Conservation (phyloP, 768 basidiomycete species). For the Boletales sp. region DNA sequence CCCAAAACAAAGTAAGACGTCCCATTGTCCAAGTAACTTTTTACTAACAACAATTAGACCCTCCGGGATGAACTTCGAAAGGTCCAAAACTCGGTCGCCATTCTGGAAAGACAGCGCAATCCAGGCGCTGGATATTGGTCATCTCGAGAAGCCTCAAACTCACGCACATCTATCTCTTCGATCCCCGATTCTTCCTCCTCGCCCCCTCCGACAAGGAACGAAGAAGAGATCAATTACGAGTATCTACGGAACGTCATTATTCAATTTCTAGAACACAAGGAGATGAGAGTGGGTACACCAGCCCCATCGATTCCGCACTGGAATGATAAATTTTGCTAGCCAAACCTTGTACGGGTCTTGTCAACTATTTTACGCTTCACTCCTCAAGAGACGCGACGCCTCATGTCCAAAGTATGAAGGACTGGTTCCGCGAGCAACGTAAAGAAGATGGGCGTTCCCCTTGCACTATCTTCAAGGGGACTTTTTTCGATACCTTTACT, state of each 20-base stretch:
- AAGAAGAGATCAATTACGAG: constrained; percentile 94
- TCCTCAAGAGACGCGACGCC: constrained; percentile 86
- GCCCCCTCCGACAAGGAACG: constrained; percentile 41
- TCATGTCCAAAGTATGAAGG: constrained; percentile 77
- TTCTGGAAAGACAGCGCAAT: constrained; percentile 87
- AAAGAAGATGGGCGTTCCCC: not conserved
- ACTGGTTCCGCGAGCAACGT: not conserved
- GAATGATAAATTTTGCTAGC: constrained; percentile 40
- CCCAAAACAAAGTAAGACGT: constrained; percentile 69
- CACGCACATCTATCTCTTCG: constrained; percentile 39
- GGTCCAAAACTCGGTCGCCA: constrained; percentile 87
- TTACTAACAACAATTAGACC: constrained; percentile 46
- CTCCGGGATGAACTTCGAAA: constrained; percentile 93
- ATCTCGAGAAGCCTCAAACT: constrained; percentile 32
- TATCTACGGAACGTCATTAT: constrained; percentile 94
- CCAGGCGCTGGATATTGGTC: constrained; percentile 95
- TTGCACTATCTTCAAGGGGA: not conserved
- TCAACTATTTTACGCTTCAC: constrained; percentile 94
- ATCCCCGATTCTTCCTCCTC: constrained; percentile 37
- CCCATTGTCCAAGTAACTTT: not conserved
- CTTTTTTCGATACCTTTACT: constrained; percentile 1
- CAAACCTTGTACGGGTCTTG: constrained; percentile 85
- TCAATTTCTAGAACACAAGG: constrained; percentile 97
- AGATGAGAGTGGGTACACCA: constrained; percentile 79
- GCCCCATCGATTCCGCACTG: not conserved